Conservation (phyloP, 345 rosid genomes). For the Carallia brachiata region DNA sequence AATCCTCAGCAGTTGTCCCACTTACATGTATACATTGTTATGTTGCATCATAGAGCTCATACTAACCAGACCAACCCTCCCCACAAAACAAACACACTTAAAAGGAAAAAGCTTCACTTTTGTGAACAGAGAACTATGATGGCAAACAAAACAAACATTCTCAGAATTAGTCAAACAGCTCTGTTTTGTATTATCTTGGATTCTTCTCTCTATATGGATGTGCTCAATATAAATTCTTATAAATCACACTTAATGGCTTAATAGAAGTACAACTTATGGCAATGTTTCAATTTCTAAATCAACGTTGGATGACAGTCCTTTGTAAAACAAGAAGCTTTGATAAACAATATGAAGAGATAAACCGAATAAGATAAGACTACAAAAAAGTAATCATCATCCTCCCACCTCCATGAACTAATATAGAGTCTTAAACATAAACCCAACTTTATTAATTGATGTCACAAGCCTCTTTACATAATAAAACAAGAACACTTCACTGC, state of each 20-base stretch:
- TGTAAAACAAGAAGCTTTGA: background rate
- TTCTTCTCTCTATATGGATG: background rate
- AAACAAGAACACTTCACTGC: background rate
- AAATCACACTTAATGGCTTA: background rate
- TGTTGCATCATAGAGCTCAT: too few species aligned
- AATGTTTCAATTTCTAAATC: background rate
- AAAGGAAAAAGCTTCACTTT: too few species aligned
- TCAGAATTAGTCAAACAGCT: background rate
- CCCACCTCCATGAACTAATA: background rate
- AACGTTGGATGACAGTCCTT: background rate
- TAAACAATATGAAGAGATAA: background rate
- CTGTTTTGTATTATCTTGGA: background rate
- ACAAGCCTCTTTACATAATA: background rate
- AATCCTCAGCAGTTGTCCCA: background rate
- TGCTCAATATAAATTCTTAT: background rate
- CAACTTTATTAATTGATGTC: background rate
- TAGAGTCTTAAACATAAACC: background rate
- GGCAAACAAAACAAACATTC: background rate
- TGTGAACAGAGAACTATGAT: too few species aligned
- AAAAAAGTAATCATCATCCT: background rate
- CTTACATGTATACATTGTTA: background rate
- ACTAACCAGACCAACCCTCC: too few species aligned
- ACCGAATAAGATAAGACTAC: background rate
- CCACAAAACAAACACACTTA: too few species aligned
- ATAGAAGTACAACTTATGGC: background rate